Conservation (phyloP, 352 stramenopile genomes). For the Phytophthora fragariaefolia region DNA sequence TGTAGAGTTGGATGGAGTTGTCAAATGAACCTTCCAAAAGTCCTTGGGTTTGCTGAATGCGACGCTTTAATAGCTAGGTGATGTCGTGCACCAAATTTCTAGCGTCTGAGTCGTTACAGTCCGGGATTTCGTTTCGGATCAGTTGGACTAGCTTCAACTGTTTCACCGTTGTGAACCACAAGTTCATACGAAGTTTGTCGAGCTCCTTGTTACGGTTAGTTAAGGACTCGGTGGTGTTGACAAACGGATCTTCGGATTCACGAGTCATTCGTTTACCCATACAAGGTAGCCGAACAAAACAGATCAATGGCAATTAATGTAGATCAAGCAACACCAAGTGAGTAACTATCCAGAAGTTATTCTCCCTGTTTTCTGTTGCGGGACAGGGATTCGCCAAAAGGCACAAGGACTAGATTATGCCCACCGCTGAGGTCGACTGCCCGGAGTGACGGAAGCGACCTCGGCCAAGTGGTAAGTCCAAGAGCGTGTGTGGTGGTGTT, state of each 20-base stretch:
- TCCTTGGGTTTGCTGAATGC: constrained; percentile 1
- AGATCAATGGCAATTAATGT: constrained; percentile 17
- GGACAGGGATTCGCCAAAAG: constrained; percentile 2
- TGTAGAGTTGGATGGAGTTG: not conserved
- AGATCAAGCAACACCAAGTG: constrained; percentile 21
- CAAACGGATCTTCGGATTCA: too few relatives aligned
- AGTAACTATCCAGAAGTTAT: too few relatives aligned
- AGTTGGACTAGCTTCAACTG: constrained; percentile 17
- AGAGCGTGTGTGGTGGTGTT: too few relatives aligned
- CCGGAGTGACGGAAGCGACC: too few relatives aligned
- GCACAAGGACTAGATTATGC: constrained; percentile 13
- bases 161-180: constrained; percentile 24
- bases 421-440: too few relatives aligned
- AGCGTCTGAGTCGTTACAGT: too few relatives aligned
- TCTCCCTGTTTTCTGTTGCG: constrained; percentile 14
- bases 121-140: too few relatives aligned
- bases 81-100: too few relatives aligned
- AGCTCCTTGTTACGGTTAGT: constrained; percentile 1
- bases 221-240: too few relatives aligned
- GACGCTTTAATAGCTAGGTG: too few relatives aligned
- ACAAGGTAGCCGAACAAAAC: constrained; percentile 7
- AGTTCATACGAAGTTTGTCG: constrained; percentile 10
- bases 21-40: not conserved
- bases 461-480: too few relatives aligned
- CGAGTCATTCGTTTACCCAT: constrained; percentile 24